phyloP scores from a whole-genome alignment of 2,329 filamentous ascomycete species.

The Phyllosticta capitalensis region DNA sequence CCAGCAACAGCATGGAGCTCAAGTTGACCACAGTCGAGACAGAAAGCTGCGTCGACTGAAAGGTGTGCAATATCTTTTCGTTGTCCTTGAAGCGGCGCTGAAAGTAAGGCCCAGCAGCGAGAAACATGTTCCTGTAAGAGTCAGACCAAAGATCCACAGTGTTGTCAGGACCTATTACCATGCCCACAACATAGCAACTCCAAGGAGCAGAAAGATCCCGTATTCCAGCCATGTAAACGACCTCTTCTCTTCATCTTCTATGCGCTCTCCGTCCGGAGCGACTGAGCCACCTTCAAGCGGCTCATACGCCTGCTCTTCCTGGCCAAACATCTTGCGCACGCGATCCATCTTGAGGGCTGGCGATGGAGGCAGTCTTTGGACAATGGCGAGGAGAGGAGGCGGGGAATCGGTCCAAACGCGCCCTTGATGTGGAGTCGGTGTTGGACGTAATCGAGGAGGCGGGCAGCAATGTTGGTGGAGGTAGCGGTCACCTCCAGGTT shows the following conservation, averaged over 20 bases:
- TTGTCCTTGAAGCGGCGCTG: slow-evolving; percentile 65
- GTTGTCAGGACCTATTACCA: slow-evolving; percentile 52
- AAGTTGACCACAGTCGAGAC: slow-evolving; percentile 82
- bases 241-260: slow-evolving; percentile 17
- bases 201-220: slow-evolving; percentile 71
- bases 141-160: neutral
- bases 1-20: slow-evolving; percentile 62
- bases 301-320: slow-evolving; percentile 25
- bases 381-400: neutral
- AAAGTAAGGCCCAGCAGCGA: slow-evolving; percentile 91
- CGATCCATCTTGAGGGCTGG: slow-evolving; percentile 23
- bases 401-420: neutral
- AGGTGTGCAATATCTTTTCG: slow-evolving; percentile 65
- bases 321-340: slow-evolving; percentile 20
- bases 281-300: slow-evolving; percentile 29
- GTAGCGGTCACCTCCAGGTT: neutral
- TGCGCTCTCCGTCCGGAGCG: slow-evolving; percentile 24
- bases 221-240: slow-evolving; percentile 81
- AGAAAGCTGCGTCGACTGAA: slow-evolving; percentile 81
- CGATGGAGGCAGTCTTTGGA: neutral
- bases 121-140: slow-evolving; percentile 81
- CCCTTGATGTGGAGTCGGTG: neutral
- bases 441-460: neutral
- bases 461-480: neutral
- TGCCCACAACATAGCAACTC: slow-evolving; percentile 93